Conservation (phyloP, 768 basidiomycete species). For the Agrocybe chaxingu region DNA sequence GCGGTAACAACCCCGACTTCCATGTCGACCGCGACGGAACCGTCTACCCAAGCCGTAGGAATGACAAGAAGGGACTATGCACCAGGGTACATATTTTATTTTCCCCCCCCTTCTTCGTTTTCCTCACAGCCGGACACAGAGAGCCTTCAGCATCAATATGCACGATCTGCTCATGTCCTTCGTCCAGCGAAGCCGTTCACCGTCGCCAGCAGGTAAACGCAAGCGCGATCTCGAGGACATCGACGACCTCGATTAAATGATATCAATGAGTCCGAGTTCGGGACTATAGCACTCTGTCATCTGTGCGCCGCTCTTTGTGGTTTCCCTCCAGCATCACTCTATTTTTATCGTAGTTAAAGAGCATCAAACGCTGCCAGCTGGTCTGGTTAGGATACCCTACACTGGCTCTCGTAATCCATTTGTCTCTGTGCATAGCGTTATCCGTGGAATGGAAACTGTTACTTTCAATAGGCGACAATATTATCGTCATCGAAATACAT, state of each 20-base stretch:
- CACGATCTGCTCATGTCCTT: neutral
- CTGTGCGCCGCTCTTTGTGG: no score
- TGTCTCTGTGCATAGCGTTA: no score
- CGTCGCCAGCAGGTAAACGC: neutral
- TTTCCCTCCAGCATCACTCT: no score
- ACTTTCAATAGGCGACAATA: no score
- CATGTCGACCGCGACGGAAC: constrained; percentile 1
- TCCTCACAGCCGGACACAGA: neutral
- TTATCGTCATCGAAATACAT: no score
- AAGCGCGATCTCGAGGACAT: neutral
- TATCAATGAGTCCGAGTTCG: no score
- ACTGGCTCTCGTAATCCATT: no score
- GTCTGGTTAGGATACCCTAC: no score
- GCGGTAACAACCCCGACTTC: constrained; percentile 7
- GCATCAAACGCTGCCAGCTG: no score
- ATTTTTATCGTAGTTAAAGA: no score
- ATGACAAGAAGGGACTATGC: constrained; percentile 1
- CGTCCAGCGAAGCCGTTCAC: neutral
- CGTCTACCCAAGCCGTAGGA: neutral
- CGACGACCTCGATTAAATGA: neutral
- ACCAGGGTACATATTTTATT: neutral
- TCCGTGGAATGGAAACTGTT: no score
- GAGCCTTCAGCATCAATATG: neutral
- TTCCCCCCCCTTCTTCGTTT: neutral
- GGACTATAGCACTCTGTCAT: no score